Conservation (phyloP, 257 asterid genomes). For the Solanum chaucha region DNA sequence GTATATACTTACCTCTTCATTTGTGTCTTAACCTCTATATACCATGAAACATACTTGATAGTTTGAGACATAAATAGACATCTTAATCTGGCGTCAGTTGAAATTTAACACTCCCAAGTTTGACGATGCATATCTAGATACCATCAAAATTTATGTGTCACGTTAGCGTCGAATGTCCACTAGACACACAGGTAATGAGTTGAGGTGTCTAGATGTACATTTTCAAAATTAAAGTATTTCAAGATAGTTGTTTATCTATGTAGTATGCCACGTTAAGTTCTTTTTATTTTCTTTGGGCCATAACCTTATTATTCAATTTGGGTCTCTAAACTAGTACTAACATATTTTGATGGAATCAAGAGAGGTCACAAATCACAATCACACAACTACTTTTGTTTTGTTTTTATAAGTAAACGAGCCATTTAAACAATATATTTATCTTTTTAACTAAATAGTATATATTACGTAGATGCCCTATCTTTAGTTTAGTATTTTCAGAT, state of each 20-base stretch:
- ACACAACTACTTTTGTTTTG: not conserved
- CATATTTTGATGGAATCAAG: not conserved
- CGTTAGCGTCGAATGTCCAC: not conserved
- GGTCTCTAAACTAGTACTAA: not conserved
- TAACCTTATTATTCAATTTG: too few relatives aligned
- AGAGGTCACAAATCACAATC: not conserved
- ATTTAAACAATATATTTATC: not conserved
- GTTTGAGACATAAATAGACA: too few relatives aligned
- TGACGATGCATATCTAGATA: too few relatives aligned
- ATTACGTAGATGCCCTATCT: not conserved
- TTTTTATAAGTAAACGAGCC: not conserved
- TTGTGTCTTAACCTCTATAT: too few relatives aligned
- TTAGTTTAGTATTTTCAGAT: not conserved
- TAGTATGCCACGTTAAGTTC: not conserved
- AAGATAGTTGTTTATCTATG: not conserved
- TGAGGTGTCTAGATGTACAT: not conserved
- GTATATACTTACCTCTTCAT: too few relatives aligned
- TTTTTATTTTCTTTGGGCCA: not conserved
- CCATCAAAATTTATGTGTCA: not conserved
- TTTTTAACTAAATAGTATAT: not conserved
- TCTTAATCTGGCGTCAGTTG: not conserved
- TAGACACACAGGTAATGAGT: accelerated
- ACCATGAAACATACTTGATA: too few relatives aligned
- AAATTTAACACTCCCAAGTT: not conserved
- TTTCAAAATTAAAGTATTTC: too few relatives aligned